Percentiles rank a stretch among this genome's conserved stretches.
Evolutionary conservation across 352 stramenopile genomes (phyloP).

Genomic region (Phytophthora hybrid): DNA sequence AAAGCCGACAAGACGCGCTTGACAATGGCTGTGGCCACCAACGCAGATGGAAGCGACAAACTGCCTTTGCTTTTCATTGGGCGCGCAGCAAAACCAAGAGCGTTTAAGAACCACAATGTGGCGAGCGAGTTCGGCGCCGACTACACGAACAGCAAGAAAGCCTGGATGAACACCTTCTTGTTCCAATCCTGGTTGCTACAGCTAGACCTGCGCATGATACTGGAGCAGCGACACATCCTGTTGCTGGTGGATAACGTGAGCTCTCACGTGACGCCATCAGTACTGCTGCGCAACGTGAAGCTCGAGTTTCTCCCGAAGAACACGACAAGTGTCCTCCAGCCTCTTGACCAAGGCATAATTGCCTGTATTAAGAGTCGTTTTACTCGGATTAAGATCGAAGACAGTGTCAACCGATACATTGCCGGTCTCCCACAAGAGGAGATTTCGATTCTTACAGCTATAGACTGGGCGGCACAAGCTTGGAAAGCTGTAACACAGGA

Average conservation of each 20-base stretch:
- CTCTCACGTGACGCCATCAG: not conserved
- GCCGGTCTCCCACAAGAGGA: not conserved
- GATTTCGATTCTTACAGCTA: not conserved
- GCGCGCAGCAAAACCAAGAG: not conserved
- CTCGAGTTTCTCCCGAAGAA: not conserved
- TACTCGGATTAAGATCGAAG: not conserved
- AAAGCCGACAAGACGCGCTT: not conserved
- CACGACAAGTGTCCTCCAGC: not conserved
- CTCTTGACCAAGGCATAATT: not conserved
- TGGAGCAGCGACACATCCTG: not conserved
- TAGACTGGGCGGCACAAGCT: not conserved
- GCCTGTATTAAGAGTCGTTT: not conserved
- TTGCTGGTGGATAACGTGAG: not conserved
- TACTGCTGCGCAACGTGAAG: not conserved
- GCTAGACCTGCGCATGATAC: not conserved
- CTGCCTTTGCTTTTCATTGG: not conserved
- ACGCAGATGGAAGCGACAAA: not conserved
- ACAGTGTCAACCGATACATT: not conserved
- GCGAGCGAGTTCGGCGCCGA: not conserved
- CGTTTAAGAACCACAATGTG: not conserved
- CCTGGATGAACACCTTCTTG: not conserved
- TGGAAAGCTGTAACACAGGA: not conserved
- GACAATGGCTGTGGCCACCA: not conserved
- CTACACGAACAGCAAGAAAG: not conserved
- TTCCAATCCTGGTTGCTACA: not conserved